These are phyloP conservation scores for Acanthamoeba triangularis DNA, from an alignment of 208 protist genomes.

Conservation along the genomic window DNA sequence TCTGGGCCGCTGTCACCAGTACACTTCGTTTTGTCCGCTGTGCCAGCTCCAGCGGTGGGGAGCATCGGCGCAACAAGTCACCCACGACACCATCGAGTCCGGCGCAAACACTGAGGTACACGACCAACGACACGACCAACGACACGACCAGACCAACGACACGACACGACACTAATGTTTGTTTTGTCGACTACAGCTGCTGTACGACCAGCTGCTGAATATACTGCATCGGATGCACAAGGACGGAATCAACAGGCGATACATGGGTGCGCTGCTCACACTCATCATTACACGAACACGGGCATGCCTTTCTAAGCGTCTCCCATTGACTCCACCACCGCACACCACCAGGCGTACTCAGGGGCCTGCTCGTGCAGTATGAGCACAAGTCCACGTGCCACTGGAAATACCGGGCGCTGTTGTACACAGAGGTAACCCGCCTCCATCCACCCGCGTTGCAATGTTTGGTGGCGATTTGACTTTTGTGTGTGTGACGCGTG, in stretches of 20 bases:
- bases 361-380: constrained; percentile 1
- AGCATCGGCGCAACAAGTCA: constrained; percentile 4
- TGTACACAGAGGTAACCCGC: constrained; percentile 50
- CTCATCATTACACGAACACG: too few species aligned
- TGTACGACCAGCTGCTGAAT: constrained; percentile 34
- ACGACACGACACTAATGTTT: too few species aligned
- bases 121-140: too few species aligned
- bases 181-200: neutral
- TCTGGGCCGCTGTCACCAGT: neutral
- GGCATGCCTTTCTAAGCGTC: too few species aligned
- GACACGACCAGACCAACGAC: too few species aligned
- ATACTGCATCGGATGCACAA: constrained; percentile 76
- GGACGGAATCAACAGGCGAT: constrained; percentile 67
- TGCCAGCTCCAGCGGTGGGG: constrained; percentile 18
- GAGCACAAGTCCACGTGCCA: constrained; percentile 6
- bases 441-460: neutral
- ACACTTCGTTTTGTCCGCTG: neutral
- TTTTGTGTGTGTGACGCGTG: too few species aligned
- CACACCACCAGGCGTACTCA: neutral
- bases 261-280: neutral
- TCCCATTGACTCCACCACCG: too few species aligned
- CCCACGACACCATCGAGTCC: constrained; percentile 32
- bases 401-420: constrained; percentile 20
- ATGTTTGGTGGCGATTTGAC: too few species aligned
- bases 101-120: neutral